These are phyloP conservation scores for Beauveria bassiana DNA, from an alignment of 2,329 filamentous ascomycete genomes.

Conservation along the genomic window DNA sequence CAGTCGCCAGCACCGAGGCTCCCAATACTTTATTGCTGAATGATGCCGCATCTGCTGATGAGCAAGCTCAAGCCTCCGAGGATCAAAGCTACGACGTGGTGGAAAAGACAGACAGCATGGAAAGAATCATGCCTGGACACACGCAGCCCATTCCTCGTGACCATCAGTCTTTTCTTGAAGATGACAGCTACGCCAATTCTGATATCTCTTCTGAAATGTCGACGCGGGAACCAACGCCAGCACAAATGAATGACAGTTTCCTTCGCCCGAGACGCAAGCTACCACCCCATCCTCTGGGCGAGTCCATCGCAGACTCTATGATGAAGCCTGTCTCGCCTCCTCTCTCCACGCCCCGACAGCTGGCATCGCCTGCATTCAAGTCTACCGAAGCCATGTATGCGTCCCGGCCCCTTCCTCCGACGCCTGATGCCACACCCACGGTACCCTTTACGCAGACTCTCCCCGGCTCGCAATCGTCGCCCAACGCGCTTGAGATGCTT, in stretches of 20 bases:
- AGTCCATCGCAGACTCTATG: slow-evolving; percentile 10
- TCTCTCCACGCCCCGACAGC: slow-evolving; percentile 9
- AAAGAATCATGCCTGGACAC: slow-evolving; percentile 31
- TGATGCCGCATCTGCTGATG: slow-evolving; percentile 2
- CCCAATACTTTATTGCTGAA: slow-evolving; percentile 10
- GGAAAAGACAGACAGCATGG: slow-evolving; percentile 44
- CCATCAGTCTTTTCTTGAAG: slow-evolving; percentile 39
- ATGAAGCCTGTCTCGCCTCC: slow-evolving; percentile 8
- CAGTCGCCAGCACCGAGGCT: slow-evolving; percentile 16
- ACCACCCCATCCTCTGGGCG: slow-evolving; percentile 28
- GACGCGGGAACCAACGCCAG: slow-evolving; percentile 35
- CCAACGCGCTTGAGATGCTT: slow-evolving; percentile 21
- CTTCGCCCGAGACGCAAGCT: slow-evolving; percentile 18
- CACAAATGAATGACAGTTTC: slow-evolving; percentile 9
- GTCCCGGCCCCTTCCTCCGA: slow-evolving; percentile 37
- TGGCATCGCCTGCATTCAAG: not conserved
- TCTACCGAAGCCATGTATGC: slow-evolving; percentile 4
- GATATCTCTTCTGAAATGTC: slow-evolving; percentile 59
- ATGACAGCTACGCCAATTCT: slow-evolving; percentile 45
- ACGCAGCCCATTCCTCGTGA: slow-evolving; percentile 23
- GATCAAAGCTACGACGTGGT: slow-evolving; percentile 40
- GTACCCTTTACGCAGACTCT: slow-evolving; percentile 27
- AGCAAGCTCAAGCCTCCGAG: slow-evolving; percentile 7
- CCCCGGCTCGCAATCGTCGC: not conserved
- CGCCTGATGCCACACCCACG: slow-evolving; percentile 42